Base-by-base conservation (phyloP, 2,329 filamentous ascomycete species). In the Akanthomyces lecanii region DNA sequence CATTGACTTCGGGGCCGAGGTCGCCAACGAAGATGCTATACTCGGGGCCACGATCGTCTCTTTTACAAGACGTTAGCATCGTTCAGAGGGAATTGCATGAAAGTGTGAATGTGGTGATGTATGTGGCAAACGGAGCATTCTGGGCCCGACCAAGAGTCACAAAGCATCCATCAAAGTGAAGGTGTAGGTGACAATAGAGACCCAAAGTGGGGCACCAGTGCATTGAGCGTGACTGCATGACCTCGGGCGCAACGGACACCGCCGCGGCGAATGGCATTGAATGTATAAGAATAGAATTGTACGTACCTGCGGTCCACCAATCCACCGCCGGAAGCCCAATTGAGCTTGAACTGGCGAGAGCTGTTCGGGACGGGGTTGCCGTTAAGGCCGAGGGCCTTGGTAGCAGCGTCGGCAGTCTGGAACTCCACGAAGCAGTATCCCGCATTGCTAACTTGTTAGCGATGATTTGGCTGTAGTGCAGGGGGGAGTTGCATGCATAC, bases 391-490 rank as follows among this genome's bases (percentile, higher is more conserved):
- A 99, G 85, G 44, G 95, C 95, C 82, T 97, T 97, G 71, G 87
- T 89, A 48, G 95, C 95, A 65, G 93, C 91, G 45, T 93, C 91
- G 11, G 92, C 84, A 69, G 83, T 89, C 63, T 85, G 74, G 72
- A 99, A 99, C 75, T 98, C 95, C 71, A 98, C 92, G 77, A 99
- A 99, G 80, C 94, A 99, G 80, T 99, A 99, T 65, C 95, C 95
- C 67, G 95, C 95, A 76, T 97, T 99, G 71, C 92, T 96, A 7
- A 65, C 74, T 48, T 75, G 66, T 36, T 48, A 55, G 51, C 51
- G n/a, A 12, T 42, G 5, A 6, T 5, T 23, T 54, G 50, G 36
- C 30, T 4, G 14, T 53, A 11, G 25, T 25, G 36, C 10, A 25
- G 7, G 12, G 23, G 18, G 28, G 18, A 33, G 40, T 30, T 16